A percentile compares a stretch with the other conserved stretches of the same genome.
phyloP scores from a whole-genome alignment of 2,329 filamentous ascomycete species.

The Neoarthrinium moseri region DNA sequence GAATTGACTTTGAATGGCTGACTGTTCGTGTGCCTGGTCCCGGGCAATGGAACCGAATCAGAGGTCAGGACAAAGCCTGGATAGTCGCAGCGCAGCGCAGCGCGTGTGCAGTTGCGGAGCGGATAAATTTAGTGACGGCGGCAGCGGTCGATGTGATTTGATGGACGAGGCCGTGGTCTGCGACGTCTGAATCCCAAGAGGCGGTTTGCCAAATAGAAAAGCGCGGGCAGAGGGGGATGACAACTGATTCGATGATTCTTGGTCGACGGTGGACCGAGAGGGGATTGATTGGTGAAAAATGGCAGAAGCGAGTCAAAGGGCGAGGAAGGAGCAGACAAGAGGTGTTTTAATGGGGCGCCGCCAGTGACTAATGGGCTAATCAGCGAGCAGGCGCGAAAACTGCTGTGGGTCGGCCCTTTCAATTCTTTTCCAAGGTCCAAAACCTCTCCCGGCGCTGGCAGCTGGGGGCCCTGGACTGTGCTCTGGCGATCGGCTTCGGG shows the following conservation, averaged over 20 bases:
- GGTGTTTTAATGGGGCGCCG: conserved; percentile 31
- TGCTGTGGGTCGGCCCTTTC: conserved; percentile 3
- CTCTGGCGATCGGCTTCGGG: no score
- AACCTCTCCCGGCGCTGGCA: background rate
- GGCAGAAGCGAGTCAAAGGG: conserved; percentile 32
- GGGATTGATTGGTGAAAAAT: conserved; percentile 34
- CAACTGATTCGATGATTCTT: conserved; percentile 32
- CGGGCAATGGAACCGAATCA: conserved; percentile 13
- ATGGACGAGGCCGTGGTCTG: background rate
- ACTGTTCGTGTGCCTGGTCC: conserved; percentile 7
- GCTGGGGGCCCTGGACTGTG: no score
- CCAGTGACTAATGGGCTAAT: conserved; percentile 36
- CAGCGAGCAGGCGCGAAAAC: conserved; percentile 21
- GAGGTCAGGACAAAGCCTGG: conserved; percentile 8
- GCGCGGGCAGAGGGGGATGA: conserved; percentile 15
- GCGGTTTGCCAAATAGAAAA: conserved; percentile 6
- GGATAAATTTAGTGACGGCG: conserved; percentile 10
- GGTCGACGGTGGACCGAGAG: conserved; percentile 30
- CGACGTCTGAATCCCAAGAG: background rate
- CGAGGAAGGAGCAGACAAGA: conserved; percentile 24
- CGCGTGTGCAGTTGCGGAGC: conserved; percentile 9
- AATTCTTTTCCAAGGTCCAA: background rate
- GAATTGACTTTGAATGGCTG: conserved; percentile 1
- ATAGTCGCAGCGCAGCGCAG: conserved; percentile 4
- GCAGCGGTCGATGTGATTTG: conserved; percentile 10